Evolutionary conservation across 2,329 filamentous ascomycete species (phyloP).

Genomic region (Coniella vitis): DNA sequence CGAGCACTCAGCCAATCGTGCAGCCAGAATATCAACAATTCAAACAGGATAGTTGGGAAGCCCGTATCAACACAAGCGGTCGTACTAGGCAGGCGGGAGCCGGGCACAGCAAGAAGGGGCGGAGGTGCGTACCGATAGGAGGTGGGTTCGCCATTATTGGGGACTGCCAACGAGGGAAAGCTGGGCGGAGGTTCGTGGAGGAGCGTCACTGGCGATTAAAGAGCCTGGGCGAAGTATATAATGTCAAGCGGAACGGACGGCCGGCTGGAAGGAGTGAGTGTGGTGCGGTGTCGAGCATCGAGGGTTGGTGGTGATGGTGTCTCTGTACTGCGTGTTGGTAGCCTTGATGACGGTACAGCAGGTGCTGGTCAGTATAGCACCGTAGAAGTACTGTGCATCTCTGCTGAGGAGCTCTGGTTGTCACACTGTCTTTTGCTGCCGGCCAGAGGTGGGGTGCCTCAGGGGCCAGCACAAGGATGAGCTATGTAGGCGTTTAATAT

Average conservation of each 20-base stretch:
- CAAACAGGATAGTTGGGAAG: too few relatives aligned
- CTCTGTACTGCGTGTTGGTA: not conserved
- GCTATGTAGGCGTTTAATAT: too few relatives aligned
- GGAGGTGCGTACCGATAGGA: slow-evolving; percentile 43
- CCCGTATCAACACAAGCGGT: too few relatives aligned
- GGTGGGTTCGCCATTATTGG: slow-evolving; percentile 43
- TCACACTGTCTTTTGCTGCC: too few relatives aligned
- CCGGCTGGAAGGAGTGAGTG: too few relatives aligned
- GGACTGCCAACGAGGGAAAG: slow-evolving; percentile 21
- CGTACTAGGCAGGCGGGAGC: not conserved
- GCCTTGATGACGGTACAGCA: slow-evolving; percentile 5
- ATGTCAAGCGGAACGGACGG: too few relatives aligned
- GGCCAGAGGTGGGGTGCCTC: too few relatives aligned
- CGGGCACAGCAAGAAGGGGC: not conserved
- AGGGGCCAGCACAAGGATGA: too few relatives aligned
- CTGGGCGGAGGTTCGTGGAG: slow-evolving; percentile 12
- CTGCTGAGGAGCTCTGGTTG: not conserved
- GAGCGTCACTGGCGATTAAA: not conserved
- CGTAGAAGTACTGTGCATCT: not conserved
- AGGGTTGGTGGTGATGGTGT: not conserved
- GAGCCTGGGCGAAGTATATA: not conserved
- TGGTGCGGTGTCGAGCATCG: not conserved
- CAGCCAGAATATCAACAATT: too few relatives aligned
- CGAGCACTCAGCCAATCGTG: too few relatives aligned
- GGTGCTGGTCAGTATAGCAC: not conserved